phyloP scores from a whole-genome alignment of 192 early-diverging fungal species.

The Nowakowskiella sp. region DNA sequence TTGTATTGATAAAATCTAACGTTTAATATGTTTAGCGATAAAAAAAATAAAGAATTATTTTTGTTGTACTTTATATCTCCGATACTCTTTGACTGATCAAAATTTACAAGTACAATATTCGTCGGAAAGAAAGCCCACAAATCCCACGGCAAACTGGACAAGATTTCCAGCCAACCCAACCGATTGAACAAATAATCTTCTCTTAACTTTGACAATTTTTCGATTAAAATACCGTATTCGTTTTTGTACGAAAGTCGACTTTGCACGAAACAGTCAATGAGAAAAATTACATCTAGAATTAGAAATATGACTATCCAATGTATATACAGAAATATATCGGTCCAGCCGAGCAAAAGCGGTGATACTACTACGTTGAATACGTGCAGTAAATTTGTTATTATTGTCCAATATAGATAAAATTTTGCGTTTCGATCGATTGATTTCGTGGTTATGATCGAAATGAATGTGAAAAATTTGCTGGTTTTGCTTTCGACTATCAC shows the following conservation, averaged over 20 bases:
- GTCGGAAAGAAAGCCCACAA: conserved; percentile 4
- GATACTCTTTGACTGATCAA: not conserved
- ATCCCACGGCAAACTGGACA: conserved; percentile 18
- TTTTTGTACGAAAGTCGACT: conserved; percentile 13
- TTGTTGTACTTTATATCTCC: not conserved
- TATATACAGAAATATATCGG: conserved; percentile 10
- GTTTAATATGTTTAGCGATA: not conserved
- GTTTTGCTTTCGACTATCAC: too few species aligned
- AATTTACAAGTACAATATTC: not conserved
- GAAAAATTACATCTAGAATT: conserved; percentile 14
- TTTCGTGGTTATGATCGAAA: too few species aligned
- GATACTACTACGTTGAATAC: conserved; percentile 10
- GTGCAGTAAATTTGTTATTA: conserved; percentile 15
- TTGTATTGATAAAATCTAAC: conserved; percentile 20
- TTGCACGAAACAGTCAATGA: conserved; percentile 14
- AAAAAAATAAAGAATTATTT: not conserved
- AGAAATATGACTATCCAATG: conserved; percentile 11
- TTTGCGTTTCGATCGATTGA: too few species aligned
- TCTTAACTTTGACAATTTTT: conserved; percentile 3
- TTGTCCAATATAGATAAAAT: conserved; percentile 12
- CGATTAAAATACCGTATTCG: conserved; percentile 19
- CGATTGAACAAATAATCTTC: conserved; percentile 8
- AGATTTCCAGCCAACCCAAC: conserved; percentile 8
- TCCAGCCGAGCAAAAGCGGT: conserved; percentile 21
- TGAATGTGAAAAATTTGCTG: too few species aligned